phyloP scores from a whole-genome alignment of 2,329 filamentous ascomycete species.

The Pyrenophora tritici-repentis region DNA sequence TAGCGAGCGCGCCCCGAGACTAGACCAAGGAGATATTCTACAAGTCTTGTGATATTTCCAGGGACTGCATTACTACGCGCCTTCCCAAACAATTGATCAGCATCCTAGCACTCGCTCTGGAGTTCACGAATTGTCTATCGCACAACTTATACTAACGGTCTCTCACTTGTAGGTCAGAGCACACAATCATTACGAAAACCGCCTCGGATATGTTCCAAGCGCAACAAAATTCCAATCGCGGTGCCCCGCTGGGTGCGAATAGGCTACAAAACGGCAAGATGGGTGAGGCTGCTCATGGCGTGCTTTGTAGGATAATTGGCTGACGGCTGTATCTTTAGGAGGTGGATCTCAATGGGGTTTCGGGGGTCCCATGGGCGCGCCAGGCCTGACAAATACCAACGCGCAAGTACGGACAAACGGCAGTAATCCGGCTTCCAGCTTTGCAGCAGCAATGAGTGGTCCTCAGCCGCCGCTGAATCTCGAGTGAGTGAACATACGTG shows the following conservation, averaged over 20 bases:
- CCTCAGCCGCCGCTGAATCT: conserved; percentile 61
- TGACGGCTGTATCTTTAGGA: conserved; percentile 46
- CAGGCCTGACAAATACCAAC: conserved; percentile 55
- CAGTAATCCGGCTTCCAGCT: conserved; percentile 55
- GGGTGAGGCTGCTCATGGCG: conserved; percentile 45
- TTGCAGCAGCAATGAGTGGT: conserved; percentile 61
- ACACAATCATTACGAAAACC: conserved; percentile 58
- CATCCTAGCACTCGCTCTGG: background rate
- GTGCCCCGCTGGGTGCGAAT: conserved; percentile 54
- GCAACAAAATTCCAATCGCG: conserved; percentile 57
- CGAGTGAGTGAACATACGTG: conserved; percentile 54
- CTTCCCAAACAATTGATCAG: background rate
- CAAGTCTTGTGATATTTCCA: background rate
- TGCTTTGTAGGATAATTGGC: conserved; percentile 10
- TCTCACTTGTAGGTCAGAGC: conserved; percentile 50
- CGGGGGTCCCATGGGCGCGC: conserved; percentile 58
- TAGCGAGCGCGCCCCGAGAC: conserved; percentile 3
- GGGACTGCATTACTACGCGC: background rate
- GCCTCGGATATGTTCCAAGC: conserved; percentile 56
- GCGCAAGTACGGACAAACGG: conserved; percentile 57
- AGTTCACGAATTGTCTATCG: background rate
- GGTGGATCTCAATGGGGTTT: conserved; percentile 64
- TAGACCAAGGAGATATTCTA: background rate
- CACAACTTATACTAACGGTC: conserved; percentile 17
- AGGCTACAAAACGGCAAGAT: conserved; percentile 61